phyloP scores from a whole-genome alignment of 129 eudicot genomes.

The Flaveria brownii region DNA sequence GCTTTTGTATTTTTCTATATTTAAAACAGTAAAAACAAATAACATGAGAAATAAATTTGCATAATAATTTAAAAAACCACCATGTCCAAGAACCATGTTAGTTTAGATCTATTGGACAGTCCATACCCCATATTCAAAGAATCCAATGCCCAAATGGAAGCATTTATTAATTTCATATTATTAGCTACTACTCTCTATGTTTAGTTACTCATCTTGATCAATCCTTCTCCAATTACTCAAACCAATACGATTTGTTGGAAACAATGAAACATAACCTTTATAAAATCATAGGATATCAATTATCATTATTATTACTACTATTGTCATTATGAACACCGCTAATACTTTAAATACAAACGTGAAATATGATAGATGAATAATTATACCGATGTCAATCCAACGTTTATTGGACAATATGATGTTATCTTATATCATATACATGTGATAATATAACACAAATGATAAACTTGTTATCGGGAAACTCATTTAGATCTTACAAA shows the following conservation, averaged over 20 bases:
- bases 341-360: too few relatives aligned
- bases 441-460: too few relatives aligned
- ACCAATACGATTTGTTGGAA: background rate
- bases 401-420: too few relatives aligned
- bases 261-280: background rate
- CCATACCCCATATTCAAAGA: conserved; percentile 30
- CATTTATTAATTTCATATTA: background rate
- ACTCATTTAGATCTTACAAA: too few relatives aligned
- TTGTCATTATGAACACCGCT: too few relatives aligned
- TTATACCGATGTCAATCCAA: too few relatives aligned
- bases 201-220: background rate
- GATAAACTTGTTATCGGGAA: too few relatives aligned
- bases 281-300: background rate
- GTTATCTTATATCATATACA: too few relatives aligned
- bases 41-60: conserved; percentile 13
- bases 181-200: background rate
- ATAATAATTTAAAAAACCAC: conserved; percentile 12
- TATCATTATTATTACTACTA: too few relatives aligned
- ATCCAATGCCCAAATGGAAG: conserved; percentile 29
- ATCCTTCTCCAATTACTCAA: background rate
- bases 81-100: conserved; percentile 28
- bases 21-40: conserved; percentile 4
- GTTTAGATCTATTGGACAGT: conserved; percentile 29
- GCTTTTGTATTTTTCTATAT: conserved; percentile 17
- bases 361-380: too few relatives aligned